A percentile compares a stretch with the other conserved stretches of the same genome.
These are phyloP conservation scores for Neurospora sp. DNA, from an alignment of 495 filamentous ascomycete species.

Conservation along the genomic window DNA sequence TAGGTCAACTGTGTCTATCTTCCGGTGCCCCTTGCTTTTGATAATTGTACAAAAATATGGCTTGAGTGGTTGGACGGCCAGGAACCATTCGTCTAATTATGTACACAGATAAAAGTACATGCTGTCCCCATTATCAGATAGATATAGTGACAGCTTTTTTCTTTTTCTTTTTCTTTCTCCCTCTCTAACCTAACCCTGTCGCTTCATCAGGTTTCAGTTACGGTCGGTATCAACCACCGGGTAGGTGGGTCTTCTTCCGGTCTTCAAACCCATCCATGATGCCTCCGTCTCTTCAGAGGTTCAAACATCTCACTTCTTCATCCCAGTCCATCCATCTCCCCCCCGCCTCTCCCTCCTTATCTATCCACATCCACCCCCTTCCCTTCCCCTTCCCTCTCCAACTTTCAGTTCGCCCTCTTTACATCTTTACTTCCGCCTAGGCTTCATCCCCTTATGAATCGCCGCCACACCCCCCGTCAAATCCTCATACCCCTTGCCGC, in stretches of 20 bases:
- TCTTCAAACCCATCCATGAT: not conserved
- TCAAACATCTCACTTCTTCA: no score
- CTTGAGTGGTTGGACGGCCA: not conserved
- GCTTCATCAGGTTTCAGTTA: not conserved
- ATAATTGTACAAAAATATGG: not conserved
- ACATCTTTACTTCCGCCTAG: slow-evolving; percentile 25
- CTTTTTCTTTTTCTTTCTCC: not conserved
- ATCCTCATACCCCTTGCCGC: slow-evolving; percentile 74
- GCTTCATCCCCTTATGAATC: slow-evolving; percentile 95
- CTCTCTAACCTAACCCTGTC: no score
- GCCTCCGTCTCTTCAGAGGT: no score
- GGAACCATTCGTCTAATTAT: not conserved
- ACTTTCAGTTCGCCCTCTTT: no score
- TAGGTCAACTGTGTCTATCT: not conserved
- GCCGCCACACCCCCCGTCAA: slow-evolving; percentile 86
- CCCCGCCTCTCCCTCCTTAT: not conserved
- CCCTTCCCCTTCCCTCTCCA: not conserved
- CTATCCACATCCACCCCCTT: not conserved
- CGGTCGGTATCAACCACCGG: not conserved
- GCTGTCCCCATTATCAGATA: not conserved
- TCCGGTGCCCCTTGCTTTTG: not conserved
- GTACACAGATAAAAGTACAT: not conserved
- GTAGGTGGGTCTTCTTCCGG: not conserved
- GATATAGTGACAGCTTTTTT: not conserved
- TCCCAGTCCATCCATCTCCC: no score